Base-by-base conservation (phyloP, 2,329 filamentous ascomycete species). In the Trematosphaeria pertusa region DNA sequence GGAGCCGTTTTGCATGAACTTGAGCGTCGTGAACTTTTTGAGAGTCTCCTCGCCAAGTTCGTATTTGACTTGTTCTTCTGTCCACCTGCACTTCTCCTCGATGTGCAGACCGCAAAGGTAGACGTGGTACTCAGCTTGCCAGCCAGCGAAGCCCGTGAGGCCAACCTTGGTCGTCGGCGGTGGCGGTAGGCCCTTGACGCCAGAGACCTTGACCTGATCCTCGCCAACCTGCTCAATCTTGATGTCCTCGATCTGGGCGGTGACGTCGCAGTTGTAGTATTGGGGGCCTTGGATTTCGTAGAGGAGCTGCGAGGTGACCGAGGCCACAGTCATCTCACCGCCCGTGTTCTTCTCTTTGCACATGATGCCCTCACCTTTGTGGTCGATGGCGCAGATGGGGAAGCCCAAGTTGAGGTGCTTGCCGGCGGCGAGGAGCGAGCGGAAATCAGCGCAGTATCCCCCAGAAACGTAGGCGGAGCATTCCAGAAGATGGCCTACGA, bases 221-320 rank as follows among this genome's bases (percentile, higher is more conserved):
- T 67, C 64, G 2, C 74, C 75, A 4, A 78, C 51, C 47, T 84
- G 76, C 37, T 80, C 75, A 44, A 86, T 79, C 54, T 72, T 74
- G 36, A 83, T 69, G n/a, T 73, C 69, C 31, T 74, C 69, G 6
- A 83, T 67, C 17, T 79, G 59, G 0, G 81, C 81, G 0, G 77
- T 81, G 19, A 83, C 80, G 52, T 83, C 81, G 3, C 75, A 78
- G 66, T 83, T 82, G 72, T 76, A 80, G 61, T 84, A 46, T 64
- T 71, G 50, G 5, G 58, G 58, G 10, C 58, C 60, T n/a, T 77
- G 75, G 19, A 77, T 69, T 47, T 77, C 75, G 33, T 77, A 77
- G 0, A 77, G 59, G 1, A 77, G 54, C 38, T 77, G 75, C 8
- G 58, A 59, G 10, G 54, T 62, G 15, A 60, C 52, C 7, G 58